Evolutionary conservation across 2,329 filamentous ascomycete species (phyloP).

Genomic region (Diaporthe nobilis): DNA sequence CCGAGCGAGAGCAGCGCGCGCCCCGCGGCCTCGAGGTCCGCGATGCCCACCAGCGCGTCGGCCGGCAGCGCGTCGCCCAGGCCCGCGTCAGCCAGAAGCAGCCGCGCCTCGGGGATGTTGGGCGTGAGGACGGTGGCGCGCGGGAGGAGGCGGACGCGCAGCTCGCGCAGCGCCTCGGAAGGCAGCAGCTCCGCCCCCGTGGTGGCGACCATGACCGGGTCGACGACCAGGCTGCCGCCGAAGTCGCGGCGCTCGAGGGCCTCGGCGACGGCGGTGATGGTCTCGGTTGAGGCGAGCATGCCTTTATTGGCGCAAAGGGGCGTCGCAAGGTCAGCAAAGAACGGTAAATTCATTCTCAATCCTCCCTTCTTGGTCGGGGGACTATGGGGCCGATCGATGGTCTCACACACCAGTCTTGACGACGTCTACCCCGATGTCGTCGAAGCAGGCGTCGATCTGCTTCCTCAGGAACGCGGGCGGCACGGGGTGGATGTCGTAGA

Average conservation of each 20-base stretch:
- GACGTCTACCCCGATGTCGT: constrained; percentile 89
- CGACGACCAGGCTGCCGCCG: constrained; percentile 71
- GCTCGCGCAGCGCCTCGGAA: constrained; percentile 71
- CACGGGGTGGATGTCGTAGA: constrained; percentile 83
- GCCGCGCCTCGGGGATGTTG: constrained; percentile 81
- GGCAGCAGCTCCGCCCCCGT: constrained; percentile 81
- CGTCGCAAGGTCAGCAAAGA: not conserved
- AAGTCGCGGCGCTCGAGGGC: constrained; percentile 72
- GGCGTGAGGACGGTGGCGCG: constrained; percentile 79
- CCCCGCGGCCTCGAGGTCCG: constrained; percentile 79
- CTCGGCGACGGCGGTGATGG: constrained; percentile 77
- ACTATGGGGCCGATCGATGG: too few relatives aligned
- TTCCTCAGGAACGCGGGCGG: constrained; percentile 84
- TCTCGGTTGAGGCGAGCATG: constrained; percentile 84
- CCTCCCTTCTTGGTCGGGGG: too few relatives aligned
- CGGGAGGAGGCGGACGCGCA: constrained; percentile 74
- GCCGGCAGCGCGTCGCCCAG: constrained; percentile 58
- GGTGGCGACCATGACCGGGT: constrained; percentile 93
- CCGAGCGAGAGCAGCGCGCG: constrained; percentile 77
- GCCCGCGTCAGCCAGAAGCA: constrained; percentile 71
- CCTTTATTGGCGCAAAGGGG: constrained; percentile 62
- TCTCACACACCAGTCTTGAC: constrained; percentile 84
- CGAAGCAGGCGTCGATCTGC: constrained; percentile 87
- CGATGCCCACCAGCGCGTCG: constrained; percentile 64
- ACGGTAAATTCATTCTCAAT: too few relatives aligned